Evolutionary conservation across 2,329 filamentous ascomycete genomes (phyloP).

Genomic region (Pezicula rhizophila): DNA sequence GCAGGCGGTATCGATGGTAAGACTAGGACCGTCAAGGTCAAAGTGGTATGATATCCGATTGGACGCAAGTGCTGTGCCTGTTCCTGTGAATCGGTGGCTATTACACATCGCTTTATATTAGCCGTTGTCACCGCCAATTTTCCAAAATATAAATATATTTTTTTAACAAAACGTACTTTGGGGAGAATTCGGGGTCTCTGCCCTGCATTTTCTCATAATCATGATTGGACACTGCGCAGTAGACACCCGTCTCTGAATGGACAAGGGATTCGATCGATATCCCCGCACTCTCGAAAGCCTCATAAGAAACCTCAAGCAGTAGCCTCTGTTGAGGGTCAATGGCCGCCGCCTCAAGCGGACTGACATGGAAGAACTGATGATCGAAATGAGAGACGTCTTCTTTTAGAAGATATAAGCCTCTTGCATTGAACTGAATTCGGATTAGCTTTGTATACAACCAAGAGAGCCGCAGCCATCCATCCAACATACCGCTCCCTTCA

Average conservation of each 20-base stretch:
- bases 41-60: slow-evolving; percentile 49
- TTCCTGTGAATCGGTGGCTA: slow-evolving; percentile 19
- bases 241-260: slow-evolving; percentile 10
- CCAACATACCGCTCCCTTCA: too few relatives aligned
- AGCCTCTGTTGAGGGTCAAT: slow-evolving; percentile 13
- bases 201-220: slow-evolving; percentile 7
- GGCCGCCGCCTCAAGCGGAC: slow-evolving; percentile 12
- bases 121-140: background rate
- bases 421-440: background rate
- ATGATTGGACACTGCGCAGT: background rate
- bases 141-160: too few relatives aligned
- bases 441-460: background rate
- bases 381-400: slow-evolving; percentile 9
- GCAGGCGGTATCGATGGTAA: slow-evolving; percentile 40
- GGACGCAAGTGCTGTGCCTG: slow-evolving; percentile 35
- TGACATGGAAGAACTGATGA: slow-evolving; percentile 6
- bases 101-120: background rate
- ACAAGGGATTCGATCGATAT: background rate
- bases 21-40: slow-evolving; percentile 41
- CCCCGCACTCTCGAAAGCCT: slow-evolving; percentile 5
- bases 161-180: background rate
- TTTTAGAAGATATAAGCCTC: slow-evolving; percentile 3
- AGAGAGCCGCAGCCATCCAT: too few relatives aligned
- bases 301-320: slow-evolving; percentile 1
- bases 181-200: slow-evolving; percentile 7